phyloP scores from a whole-genome alignment of 2,329 filamentous ascomycete species.

The Fusarium sp. region DNA sequence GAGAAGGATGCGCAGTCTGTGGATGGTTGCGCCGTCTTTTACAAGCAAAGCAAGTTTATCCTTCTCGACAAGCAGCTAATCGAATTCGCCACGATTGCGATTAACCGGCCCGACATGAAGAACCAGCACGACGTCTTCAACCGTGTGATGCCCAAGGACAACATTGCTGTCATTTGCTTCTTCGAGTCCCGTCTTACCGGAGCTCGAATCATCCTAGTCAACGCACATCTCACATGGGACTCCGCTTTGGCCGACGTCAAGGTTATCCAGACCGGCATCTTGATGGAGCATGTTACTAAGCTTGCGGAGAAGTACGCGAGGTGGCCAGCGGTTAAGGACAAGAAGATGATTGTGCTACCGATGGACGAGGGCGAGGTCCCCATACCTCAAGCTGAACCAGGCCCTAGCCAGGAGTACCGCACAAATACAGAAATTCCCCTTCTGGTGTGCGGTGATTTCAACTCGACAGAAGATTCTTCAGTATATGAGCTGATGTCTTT shows the following conservation, averaged over 20 bases:
- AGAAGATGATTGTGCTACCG: conserved; percentile 67
- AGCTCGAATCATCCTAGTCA: conserved; percentile 91
- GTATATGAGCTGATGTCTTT: conserved; percentile 91
- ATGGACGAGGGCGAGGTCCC: conserved; percentile 58
- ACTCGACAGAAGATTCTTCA: conserved; percentile 86
- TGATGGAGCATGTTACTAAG: conserved; percentile 92
- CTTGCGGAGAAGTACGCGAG: conserved; percentile 87
- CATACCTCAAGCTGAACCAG: conserved; percentile 70
- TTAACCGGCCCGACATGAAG: conserved; percentile 96
- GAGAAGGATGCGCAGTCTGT: conserved; percentile 90
- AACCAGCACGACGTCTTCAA: conserved; percentile 98
- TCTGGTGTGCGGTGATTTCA: conserved; percentile 95
- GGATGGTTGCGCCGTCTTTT: conserved; percentile 97
- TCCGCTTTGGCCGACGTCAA: conserved; percentile 92
- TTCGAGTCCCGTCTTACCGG: conserved; percentile 92
- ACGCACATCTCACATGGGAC: conserved; percentile 96
- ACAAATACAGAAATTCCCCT: conserved; percentile 89
- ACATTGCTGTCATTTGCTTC: conserved; percentile 92
- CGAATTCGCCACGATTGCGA: conserved; percentile 90
- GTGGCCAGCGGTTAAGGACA: conserved; percentile 84
- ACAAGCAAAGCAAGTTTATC: conserved; percentile 94
- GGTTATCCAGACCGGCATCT: conserved; percentile 91
- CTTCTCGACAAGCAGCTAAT: conserved; percentile 94
- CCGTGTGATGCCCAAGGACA: conserved; percentile 97
- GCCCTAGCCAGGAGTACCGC: conserved; percentile 86